Evolutionary conservation across 2,329 filamentous ascomycete species (phyloP).

Genomic region (Rosellinia necatrix): DNA sequence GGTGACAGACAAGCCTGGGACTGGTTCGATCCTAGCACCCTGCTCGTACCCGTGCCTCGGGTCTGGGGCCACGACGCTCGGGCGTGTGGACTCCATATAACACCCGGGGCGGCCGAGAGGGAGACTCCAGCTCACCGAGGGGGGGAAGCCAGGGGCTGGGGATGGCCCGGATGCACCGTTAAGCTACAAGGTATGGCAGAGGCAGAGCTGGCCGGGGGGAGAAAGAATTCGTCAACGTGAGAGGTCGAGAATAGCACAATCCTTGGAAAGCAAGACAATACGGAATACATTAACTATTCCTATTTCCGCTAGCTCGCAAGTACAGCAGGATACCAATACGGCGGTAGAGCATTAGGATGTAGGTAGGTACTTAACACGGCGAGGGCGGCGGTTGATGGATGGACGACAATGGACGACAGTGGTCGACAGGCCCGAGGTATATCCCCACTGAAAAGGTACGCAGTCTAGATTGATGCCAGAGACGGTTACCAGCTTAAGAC

Average conservation of each 20-base stretch:
- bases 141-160: not conserved
- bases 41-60: constrained; percentile 13
- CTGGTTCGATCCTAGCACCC: not conserved
- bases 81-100: constrained; percentile 15
- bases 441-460: not conserved
- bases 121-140: constrained; percentile 14
- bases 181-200: constrained; percentile 1
- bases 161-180: constrained; percentile 1
- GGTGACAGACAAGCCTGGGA: constrained; percentile 7
- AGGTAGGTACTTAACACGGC: too few relatives aligned
- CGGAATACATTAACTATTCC: too few relatives aligned
- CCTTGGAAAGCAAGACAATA: too few relatives aligned
- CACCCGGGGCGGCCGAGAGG: not conserved
- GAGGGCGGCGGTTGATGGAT: not conserved
- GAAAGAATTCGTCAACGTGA: not conserved
- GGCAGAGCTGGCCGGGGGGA: not conserved
- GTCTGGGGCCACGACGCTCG: constrained; percentile 13
- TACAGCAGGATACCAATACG: not conserved
- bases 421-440: not conserved
- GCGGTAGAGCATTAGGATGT: constrained; percentile 1
- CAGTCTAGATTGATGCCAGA: not conserved
- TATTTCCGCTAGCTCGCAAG: constrained; percentile 11
- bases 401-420: not conserved
- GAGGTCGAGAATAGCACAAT: constrained; percentile 2
- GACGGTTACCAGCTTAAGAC: too few relatives aligned